Percentiles rank a stretch among this genome's conserved stretches.
Conservation (phyloP, 108 stramenopile species). For the Craspedostauros australis region DNA sequence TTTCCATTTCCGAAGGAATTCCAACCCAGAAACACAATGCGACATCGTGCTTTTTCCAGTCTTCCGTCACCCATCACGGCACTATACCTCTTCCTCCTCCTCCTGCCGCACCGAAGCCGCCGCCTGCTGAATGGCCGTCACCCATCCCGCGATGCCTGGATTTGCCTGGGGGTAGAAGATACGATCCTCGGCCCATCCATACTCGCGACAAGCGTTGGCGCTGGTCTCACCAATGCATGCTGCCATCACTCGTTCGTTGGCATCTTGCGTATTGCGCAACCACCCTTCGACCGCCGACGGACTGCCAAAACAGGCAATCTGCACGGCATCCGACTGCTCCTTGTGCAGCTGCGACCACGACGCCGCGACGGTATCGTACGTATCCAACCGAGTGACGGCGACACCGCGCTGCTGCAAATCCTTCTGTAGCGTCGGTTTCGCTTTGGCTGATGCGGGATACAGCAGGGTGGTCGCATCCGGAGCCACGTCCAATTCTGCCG, state of each 20-base stretch:
- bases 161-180: constrained; percentile 73
- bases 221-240: constrained; percentile 86
- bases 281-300: constrained; percentile 81
- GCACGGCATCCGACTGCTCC: constrained; percentile 25
- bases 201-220: constrained; percentile 55
- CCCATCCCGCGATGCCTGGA: constrained; percentile 81
- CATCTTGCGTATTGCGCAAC: constrained; percentile 54
- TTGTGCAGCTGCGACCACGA: constrained; percentile 49
- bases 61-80: too few species aligned
- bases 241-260: constrained; percentile 41
- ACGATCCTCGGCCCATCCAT: constrained; percentile 45
- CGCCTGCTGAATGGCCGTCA: constrained; percentile 34
- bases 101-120: too few species aligned
- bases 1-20: too few species aligned
- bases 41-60: too few species aligned
- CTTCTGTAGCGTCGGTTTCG: constrained; percentile 54
- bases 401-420: constrained; percentile 58
- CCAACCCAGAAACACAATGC: too few species aligned
- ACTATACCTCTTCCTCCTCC: too few species aligned
- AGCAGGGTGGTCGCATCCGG: constrained; percentile 36
- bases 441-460: constrained; percentile 80
- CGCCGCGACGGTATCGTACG: constrained; percentile 81
- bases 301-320: constrained; percentile 75
- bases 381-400: constrained; percentile 61
- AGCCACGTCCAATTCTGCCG: constrained; percentile 47